These are phyloP conservation scores for Quercus wislizeni DNA, from an alignment of 306 rosid species.

Conservation along the genomic window DNA sequence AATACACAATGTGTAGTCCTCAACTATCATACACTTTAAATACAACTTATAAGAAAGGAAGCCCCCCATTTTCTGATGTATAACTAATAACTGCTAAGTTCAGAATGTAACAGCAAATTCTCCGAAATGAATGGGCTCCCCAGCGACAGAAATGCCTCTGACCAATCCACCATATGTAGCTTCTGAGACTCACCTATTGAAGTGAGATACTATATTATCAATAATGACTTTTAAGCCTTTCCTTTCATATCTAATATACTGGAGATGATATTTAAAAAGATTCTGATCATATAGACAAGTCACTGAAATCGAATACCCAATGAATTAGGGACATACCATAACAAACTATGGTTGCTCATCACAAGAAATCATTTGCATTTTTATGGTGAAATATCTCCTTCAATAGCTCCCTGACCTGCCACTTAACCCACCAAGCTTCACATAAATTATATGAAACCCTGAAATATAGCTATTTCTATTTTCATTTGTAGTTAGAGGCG, in stretches of 20 bases:
- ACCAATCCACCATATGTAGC: constrained; percentile 35
- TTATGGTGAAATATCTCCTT: constrained; percentile 45
- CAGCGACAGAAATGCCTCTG: constrained; percentile 32
- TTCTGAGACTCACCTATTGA: constrained; percentile 38
- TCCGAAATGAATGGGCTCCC: constrained; percentile 25
- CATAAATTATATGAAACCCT: constrained; percentile 34
- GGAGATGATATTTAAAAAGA: constrained; percentile 20
- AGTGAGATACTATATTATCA: constrained; percentile 27
- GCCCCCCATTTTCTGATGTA: constrained; percentile 23
- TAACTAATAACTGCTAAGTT: constrained; percentile 18
- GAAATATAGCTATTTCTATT: constrained; percentile 22
- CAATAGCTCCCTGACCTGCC: constrained; percentile 56
- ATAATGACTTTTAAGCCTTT: constrained; percentile 28
- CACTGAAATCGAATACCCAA: constrained; percentile 29
- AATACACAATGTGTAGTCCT: neutral
- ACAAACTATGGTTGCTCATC: constrained; percentile 29
- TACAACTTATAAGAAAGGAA: constrained; percentile 26
- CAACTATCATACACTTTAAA: constrained; percentile 1
- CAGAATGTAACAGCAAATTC: constrained; percentile 29
- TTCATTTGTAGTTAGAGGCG: constrained; percentile 20
- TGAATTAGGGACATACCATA: constrained; percentile 44
- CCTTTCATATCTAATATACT: constrained; percentile 17
- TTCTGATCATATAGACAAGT: constrained; percentile 7
- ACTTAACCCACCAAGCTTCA: constrained; percentile 45
- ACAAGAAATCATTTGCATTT: constrained; percentile 27